Percentiles rank a stretch among this genome's conserved stretches.
phyloP scores from a whole-genome alignment of 768 basidiomycete genomes.

The Lentinula lateritia region DNA sequence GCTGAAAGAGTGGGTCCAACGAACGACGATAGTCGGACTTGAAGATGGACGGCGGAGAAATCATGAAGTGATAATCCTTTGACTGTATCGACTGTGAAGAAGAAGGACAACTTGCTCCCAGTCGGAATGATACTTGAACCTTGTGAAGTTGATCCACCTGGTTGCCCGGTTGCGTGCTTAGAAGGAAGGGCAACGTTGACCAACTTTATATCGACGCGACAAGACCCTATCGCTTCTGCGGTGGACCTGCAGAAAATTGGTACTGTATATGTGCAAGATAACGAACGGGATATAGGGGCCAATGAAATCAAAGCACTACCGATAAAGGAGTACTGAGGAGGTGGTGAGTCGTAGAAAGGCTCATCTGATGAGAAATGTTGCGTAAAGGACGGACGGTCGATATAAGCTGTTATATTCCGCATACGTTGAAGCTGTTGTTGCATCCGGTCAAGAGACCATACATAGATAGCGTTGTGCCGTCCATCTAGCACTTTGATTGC shows the following conservation, averaged over 20 bases:
- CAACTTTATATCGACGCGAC: conserved; percentile 80
- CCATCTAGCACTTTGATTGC: conserved; percentile 91
- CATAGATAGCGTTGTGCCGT: conserved; percentile 79
- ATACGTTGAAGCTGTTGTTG: conserved; percentile 87
- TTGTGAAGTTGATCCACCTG: conserved; percentile 68
- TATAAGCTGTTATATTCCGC: conserved; percentile 87
- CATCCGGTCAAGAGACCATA: conserved; percentile 88
- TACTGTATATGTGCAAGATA: conserved; percentile 69
- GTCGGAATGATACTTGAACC: conserved; percentile 59
- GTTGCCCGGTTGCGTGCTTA: conserved; percentile 56
- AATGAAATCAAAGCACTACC: conserved; percentile 84
- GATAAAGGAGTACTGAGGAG: conserved; percentile 89
- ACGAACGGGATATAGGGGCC: conserved; percentile 68
- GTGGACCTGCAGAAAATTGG: conserved; percentile 95
- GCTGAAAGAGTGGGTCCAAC: conserved; percentile 61
- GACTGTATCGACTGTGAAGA: conserved; percentile 79
- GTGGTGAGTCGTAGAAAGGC: conserved; percentile 86
- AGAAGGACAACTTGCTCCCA: conserved; percentile 81
- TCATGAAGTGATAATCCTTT: conserved; percentile 89
- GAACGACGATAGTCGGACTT: conserved; percentile 85
- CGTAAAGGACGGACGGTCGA: conserved; percentile 88
- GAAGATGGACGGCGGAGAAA: conserved; percentile 80
- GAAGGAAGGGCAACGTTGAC: conserved; percentile 62
- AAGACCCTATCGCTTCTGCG: conserved; percentile 92
- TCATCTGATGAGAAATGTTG: conserved; percentile 92